A percentile compares a stretch with the other conserved stretches of the same genome.
phyloP scores from a whole-genome alignment of 345 rosid species.

The Draba incana region DNA sequence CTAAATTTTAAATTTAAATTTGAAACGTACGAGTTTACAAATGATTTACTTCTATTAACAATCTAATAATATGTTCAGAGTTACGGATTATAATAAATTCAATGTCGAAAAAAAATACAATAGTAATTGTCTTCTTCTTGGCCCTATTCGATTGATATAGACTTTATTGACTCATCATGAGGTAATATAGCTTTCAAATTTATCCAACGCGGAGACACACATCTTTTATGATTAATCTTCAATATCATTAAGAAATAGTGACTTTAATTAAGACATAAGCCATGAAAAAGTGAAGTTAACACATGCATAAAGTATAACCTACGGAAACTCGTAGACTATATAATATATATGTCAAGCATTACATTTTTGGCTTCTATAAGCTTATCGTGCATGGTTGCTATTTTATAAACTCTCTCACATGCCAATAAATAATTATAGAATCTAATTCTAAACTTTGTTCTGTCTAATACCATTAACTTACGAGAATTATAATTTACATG shows the following conservation, averaged over 20 bases:
- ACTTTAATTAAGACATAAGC: constrained; percentile 32
- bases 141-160: constrained; percentile 25
- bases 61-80: background rate
- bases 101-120: background rate
- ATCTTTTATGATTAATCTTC: constrained; percentile 17
- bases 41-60: background rate
- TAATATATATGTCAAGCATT: constrained; percentile 24
- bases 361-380: constrained; percentile 22
- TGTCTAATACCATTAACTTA: background rate
- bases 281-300: constrained; percentile 42
- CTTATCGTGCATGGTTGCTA: constrained; percentile 28
- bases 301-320: constrained; percentile 46
- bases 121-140: background rate
- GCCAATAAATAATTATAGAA: background rate
- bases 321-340: constrained; percentile 34
- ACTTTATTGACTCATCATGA: constrained; percentile 28
- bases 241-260: constrained; percentile 29
- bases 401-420: constrained; percentile 26
- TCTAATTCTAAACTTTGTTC: background rate
- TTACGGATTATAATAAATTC: constrained; percentile 7
- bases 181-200: constrained; percentile 17
- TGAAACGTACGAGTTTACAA: background rate
- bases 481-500: background rate
- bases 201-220: constrained; percentile 29
- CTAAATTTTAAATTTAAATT: background rate